These are phyloP conservation scores for Lasiodiplodia theobromae DNA, from an alignment of 2,329 filamentous ascomycete species.

Conservation along the genomic window DNA sequence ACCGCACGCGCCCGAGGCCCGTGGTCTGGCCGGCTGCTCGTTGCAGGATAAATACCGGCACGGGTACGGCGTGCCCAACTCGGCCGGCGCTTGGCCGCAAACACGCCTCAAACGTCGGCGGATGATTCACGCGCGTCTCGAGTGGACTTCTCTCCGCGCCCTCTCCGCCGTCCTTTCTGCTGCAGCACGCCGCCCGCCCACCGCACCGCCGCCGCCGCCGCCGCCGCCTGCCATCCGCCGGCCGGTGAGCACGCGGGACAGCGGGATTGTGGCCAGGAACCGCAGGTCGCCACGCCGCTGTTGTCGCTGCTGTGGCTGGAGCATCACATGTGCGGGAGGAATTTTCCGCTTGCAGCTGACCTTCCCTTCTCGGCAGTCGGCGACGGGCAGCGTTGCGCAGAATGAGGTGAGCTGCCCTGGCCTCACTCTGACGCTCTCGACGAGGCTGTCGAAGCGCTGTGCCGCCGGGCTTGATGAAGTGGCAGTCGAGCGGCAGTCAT, in stretches of 20 bases:
- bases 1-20: conserved; percentile 16
- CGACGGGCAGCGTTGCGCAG: conserved; percentile 10
- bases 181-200: not conserved
- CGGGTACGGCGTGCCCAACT: conserved; percentile 16
- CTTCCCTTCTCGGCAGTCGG: conserved; percentile 18
- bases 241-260: conserved; percentile 7
- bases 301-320: conserved; percentile 20
- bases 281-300: conserved; percentile 23
- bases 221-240: not conserved
- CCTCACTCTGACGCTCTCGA: conserved; percentile 20
- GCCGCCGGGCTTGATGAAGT: conserved; percentile 19
- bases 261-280: conserved; percentile 5
- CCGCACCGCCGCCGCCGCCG: not conserved
- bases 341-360: conserved; percentile 28
- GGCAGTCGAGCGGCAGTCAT: conserved; percentile 28
- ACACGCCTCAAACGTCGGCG: conserved; percentile 22
- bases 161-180: not conserved
- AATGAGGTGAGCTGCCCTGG: conserved; percentile 13
- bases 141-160: conserved; percentile 25
- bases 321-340: conserved; percentile 28
- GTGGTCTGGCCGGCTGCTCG: conserved; percentile 22
- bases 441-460: conserved; percentile 18
- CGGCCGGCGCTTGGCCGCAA: conserved; percentile 17
- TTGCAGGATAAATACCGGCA: conserved; percentile 24
- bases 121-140: conserved; percentile 28